Conservation (phyloP, 768 basidiomycete species). For the Boletus subcaerulescens region DNA sequence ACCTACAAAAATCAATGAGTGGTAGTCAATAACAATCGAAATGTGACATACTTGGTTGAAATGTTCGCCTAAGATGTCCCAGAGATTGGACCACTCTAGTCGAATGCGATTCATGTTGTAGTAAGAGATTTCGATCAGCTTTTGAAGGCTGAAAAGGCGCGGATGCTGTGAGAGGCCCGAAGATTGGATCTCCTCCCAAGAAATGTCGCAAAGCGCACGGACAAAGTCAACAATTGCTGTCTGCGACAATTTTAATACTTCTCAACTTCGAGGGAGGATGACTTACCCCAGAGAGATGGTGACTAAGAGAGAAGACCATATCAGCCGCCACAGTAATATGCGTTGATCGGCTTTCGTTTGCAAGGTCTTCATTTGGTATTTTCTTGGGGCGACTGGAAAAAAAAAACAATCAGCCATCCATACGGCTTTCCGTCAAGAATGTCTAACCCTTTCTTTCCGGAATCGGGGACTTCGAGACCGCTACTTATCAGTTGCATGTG, state of each 20-base stretch:
- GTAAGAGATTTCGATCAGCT: conserved; percentile 97
- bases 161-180: conserved; percentile 94
- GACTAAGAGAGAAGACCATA: conserved; percentile 97
- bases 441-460: conserved; percentile 75
- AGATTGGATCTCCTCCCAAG: conserved; percentile 99
- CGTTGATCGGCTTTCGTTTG: conserved; percentile 93
- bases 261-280: neutral
- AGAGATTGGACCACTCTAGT: conserved; percentile 96
- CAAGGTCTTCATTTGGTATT: conserved; percentile 86
- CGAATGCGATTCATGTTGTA: conserved; percentile 99
- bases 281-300: conserved; percentile 90
- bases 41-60: conserved; percentile 80
- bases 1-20: conserved; percentile 52
- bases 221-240: conserved; percentile 98
- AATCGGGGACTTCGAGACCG: conserved; percentile 80
- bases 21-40: neutral
- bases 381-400: conserved; percentile 46
- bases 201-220: conserved; percentile 91
- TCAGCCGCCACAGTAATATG: conserved; percentile 99
- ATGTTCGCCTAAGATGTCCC: conserved; percentile 97
- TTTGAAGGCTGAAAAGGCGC: conserved; percentile 93
- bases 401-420: conserved; percentile 5
- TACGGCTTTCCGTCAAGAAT: neutral
- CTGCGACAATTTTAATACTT: conserved; percentile 39
- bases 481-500: conserved; percentile 97